Evolutionary conservation across 2,329 filamentous ascomycete species (phyloP), one percentile per base, ranked within the genome.

Genomic region (Fusarium mangiferae): DNA sequence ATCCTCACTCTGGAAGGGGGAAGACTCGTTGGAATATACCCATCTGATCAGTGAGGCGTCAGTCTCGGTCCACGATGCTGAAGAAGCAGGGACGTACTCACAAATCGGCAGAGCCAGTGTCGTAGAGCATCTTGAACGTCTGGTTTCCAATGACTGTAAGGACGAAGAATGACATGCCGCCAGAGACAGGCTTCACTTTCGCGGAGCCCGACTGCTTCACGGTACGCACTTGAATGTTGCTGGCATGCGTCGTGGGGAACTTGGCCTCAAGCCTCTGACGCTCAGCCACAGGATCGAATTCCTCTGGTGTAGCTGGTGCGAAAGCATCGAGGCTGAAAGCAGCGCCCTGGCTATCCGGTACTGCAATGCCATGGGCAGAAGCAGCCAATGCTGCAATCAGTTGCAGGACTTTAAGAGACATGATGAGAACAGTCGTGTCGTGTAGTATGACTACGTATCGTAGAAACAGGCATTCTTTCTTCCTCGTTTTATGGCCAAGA

Each of bases 41-140:
- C 28, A 57, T 30, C 59, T 62, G 2, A 4, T 0, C 1, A 3
- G 7, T 8, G 4, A 7, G 0, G 2, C 24, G 20, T 57, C 2
- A 57, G 38, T 30, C 8, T 22, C 1, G 5, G 3, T 52, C 3
- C 14, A 10, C 1, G 5, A 17, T 1, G 8, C 6, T 1, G 17
- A 33, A 36, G 17, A 33, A 36, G 13, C 1, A 26, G 2, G 7
- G 30, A 24, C 2, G 5, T 13, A 44, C 38, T 30, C 1, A 62
- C 38, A 57, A 7, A 22, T 62, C 59, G 1, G 49, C 38, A 14
- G 49, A 57, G 7, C 49, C 49, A 30, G 59, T 62, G 12, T 58
- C 38, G 10, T 58, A 58, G 3, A 45, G 13, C 18, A 62, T 3
- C 3, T 45, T 15, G 17, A 62, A 62, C 2, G 59, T 44, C 33